A percentile compares a stretch with the other conserved stretches of the same genome.
Conservation (phyloP, 805 yeast species). For the Saccharomycopsis fermentans region DNA sequence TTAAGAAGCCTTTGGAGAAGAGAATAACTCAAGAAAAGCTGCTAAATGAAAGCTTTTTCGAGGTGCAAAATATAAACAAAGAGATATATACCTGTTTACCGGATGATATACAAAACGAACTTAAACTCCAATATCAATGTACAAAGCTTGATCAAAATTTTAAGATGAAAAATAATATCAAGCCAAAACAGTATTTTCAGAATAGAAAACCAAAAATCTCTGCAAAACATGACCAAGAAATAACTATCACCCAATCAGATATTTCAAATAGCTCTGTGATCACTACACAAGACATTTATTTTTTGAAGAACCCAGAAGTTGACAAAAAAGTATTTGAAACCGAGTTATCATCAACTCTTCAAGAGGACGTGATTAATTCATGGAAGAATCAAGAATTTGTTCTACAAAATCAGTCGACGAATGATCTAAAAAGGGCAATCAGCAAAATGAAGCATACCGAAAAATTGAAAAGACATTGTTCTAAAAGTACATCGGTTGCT, state of each 20-base stretch:
- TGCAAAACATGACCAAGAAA: background rate
- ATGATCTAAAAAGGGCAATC: constrained; percentile 2
- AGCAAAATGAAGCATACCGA: background rate
- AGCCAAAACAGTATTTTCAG: background rate
- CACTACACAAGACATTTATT: constrained; percentile 12
- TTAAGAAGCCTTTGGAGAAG: constrained; percentile 16
- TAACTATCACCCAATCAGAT: background rate
- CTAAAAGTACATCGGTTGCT: background rate
- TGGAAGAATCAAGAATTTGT: constrained; percentile 13
- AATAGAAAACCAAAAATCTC: background rate
- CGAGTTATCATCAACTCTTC: constrained; percentile 7
- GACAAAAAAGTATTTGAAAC: constrained; percentile 6
- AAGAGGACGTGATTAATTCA: constrained; percentile 5
- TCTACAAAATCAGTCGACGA: constrained; percentile 8
- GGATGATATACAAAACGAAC: constrained; percentile 49
- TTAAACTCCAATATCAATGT: constrained; percentile 38
- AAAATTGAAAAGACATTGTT: background rate
- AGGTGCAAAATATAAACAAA: constrained; percentile 42
- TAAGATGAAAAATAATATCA: constrained; percentile 2
- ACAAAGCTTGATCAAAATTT: constrained; percentile 3
- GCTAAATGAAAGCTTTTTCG: constrained; percentile 16
- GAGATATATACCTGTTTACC: constrained; percentile 61
- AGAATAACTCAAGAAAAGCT: background rate
- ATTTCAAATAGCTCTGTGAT: constrained; percentile 1
- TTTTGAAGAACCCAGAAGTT: constrained; percentile 11